These are phyloP conservation scores for Papiliotrema laurentii DNA, from an alignment of 1,284 basidiomycete species.

Conservation along the genomic window DNA sequence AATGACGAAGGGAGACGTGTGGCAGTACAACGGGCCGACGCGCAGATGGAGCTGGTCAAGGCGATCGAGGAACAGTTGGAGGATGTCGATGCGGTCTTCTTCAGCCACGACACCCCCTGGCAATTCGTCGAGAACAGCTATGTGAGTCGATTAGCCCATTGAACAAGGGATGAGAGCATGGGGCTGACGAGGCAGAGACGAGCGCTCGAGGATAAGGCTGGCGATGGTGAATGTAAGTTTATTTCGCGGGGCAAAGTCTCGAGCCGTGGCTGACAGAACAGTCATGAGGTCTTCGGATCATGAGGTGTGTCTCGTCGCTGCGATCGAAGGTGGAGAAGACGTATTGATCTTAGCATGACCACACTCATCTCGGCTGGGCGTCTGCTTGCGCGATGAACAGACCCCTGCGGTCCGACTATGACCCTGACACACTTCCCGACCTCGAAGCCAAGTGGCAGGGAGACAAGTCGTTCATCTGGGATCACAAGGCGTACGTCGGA, in stretches of 20 bases:
- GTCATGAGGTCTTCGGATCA: constrained; percentile 27
- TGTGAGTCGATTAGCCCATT: constrained; percentile 21
- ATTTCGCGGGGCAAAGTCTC: neutral
- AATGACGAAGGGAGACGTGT: constrained; percentile 29
- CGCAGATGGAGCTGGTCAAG: constrained; percentile 32
- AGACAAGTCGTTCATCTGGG: constrained; percentile 38
- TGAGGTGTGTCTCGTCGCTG: constrained; percentile 10
- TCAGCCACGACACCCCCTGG: constrained; percentile 43
- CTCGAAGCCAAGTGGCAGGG: constrained; percentile 30
- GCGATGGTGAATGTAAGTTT: constrained; percentile 39
- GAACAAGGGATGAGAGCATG: neutral
- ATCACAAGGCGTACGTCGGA: constrained; percentile 36
- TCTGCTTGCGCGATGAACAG: constrained; percentile 41
- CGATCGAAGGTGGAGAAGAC: neutral
- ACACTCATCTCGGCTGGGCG: constrained; percentile 41
- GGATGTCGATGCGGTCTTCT: constrained; percentile 35
- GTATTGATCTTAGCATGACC: constrained; percentile 21
- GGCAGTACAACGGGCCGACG: constrained; percentile 26
- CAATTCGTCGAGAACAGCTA: constrained; percentile 46
- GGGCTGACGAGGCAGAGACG: constrained; percentile 18
- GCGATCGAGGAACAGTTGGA: constrained; percentile 30
- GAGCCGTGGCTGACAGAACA: constrained; percentile 7
- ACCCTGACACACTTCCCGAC: constrained; percentile 20
- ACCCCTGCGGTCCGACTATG: constrained; percentile 31
- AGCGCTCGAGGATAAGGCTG: constrained; percentile 31